Evolutionary conservation across 1,139 yeast species (phyloP).

Genomic region (Lodderomyces oxycetoniae): DNA sequence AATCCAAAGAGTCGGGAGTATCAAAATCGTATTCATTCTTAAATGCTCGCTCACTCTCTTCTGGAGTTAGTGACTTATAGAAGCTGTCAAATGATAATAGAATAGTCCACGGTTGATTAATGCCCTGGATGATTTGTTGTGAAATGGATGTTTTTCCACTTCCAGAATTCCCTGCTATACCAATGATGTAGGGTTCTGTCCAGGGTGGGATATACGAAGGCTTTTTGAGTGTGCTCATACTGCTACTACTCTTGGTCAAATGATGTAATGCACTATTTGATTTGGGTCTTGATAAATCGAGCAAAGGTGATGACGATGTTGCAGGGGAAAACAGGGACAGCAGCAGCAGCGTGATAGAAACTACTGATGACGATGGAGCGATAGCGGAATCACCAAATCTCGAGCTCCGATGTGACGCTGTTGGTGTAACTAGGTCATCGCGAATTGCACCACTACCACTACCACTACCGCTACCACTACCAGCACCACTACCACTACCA

Average conservation of each 20-base stretch:
- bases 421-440: too few relatives aligned
- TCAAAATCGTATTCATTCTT: constrained; percentile 75
- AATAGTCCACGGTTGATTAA: constrained; percentile 96
- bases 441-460: neutral
- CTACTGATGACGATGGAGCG: neutral
- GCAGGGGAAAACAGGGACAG: constrained; percentile 1
- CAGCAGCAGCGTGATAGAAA: neutral
- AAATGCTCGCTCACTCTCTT: constrained; percentile 62
- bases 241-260: neutral
- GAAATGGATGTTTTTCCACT: constrained; percentile 96
- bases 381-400: constrained; percentile 1
- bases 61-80: constrained; percentile 65
- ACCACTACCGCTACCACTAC: too few relatives aligned
- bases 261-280: neutral
- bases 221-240: constrained; percentile 2
- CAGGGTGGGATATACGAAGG: constrained; percentile 77
- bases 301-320: neutral
- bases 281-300: neutral
- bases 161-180: constrained; percentile 92
- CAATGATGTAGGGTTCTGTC: constrained; percentile 93
- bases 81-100: constrained; percentile 86
- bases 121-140: constrained; percentile 68
- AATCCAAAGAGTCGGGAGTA: constrained; percentile 74
- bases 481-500: neutral
- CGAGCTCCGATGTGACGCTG: too few relatives aligned